Base-by-base conservation (phyloP, 208 protist genomes). In the Phytomonas sp. region DNA sequence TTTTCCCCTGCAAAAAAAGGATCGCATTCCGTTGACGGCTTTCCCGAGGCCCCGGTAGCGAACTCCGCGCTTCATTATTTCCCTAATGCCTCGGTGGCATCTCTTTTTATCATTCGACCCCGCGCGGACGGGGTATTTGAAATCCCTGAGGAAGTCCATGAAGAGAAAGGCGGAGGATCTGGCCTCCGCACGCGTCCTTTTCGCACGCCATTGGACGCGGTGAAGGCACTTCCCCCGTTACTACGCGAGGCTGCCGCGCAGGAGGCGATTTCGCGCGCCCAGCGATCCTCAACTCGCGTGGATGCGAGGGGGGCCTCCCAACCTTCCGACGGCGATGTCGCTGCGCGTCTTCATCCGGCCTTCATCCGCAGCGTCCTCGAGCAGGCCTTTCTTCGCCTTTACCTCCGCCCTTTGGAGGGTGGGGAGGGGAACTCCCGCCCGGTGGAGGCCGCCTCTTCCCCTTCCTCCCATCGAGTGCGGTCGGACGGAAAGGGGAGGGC, bases 331-430 rank as follows among this genome's bases (percentile, higher is more conserved):
- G 51, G 17, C 15, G 17, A 59, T 23, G 51, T 59, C 15, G 51
- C 51, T n/a, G 15, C 11, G 60, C 60, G 9, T 1, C 4, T 20
- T 0, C 13, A 3, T 8, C 65, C 65, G 5, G n/a, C 23, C 34
- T 74, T 74, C 69, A 4, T 74, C 63, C 70, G 70, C 20, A 64
- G 70, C 26, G 23, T 74, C 1, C 70, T 74, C 23, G 70, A 74
- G 33, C 70, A 74, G 28, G 13, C 23, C 26, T 68, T 74, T 23
- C 70, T 74, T 3, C 29, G 13, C 9, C 69, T 73, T 29, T 69
- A 74, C 61, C 40, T 51, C 13, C 40, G 13, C 9, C 40, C 40
- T 6, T 23, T 51, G 2, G 2, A 23, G 40, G 20, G 3, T 17
- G 20, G 9, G 13, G 13, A 9, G 43, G 60, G 26, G 34, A 30